Conservation (phyloP, 1,284 basidiomycete species). For the Kwoniella shivajii region DNA sequence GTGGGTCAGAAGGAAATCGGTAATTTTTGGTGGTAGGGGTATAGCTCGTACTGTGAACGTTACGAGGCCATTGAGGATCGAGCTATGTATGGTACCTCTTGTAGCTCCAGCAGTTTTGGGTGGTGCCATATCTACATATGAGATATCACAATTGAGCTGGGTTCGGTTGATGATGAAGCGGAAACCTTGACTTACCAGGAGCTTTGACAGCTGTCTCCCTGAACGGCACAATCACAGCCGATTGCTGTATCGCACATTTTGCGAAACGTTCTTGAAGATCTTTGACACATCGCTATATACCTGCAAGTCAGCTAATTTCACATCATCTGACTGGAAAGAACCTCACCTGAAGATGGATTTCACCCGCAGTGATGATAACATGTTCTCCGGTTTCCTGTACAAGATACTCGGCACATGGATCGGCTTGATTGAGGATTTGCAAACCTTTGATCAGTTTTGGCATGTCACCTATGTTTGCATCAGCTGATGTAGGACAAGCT, state of each 20-base stretch:
- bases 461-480: slow-evolving; percentile 71
- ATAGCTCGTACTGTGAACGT: slow-evolving; percentile 80
- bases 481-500: slow-evolving; percentile 2
- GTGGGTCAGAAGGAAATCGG: slow-evolving; percentile 77
- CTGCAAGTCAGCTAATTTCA: neutral
- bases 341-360: slow-evolving; percentile 87
- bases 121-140: slow-evolving; percentile 75
- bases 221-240: slow-evolving; percentile 96
- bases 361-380: slow-evolving; percentile 94
- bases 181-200: slow-evolving; percentile 58
- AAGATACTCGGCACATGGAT: slow-evolving; percentile 96
- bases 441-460: slow-evolving; percentile 85
- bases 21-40: slow-evolving; percentile 72
- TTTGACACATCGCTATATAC: slow-evolving; percentile 80
- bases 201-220: slow-evolving; percentile 89
- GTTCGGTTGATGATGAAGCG: neutral
- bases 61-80: slow-evolving; percentile 70
- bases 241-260: slow-evolving; percentile 86
- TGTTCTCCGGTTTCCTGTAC: slow-evolving; percentile 97
- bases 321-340: neutral
- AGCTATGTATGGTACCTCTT: slow-evolving; percentile 76
- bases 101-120: slow-evolving; percentile 71
- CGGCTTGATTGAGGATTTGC: slow-evolving; percentile 88
- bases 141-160: neutral
- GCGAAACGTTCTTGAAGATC: slow-evolving; percentile 95